These are phyloP conservation scores for Pichia thaimueangensis DNA, from an alignment of 805 yeast genomes.

Conservation along the genomic window DNA sequence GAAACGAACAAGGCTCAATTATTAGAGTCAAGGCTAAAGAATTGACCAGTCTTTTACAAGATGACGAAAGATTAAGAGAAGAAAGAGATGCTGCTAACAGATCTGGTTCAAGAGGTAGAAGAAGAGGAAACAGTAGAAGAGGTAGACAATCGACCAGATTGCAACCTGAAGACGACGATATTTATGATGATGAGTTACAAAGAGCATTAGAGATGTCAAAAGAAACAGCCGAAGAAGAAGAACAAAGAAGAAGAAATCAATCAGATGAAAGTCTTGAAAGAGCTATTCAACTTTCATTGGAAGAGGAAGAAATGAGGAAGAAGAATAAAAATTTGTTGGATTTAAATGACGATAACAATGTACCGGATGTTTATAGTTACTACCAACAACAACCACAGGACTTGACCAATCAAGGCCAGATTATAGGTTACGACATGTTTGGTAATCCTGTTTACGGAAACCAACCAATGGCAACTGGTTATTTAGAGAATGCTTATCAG, in stretches of 20 bases:
- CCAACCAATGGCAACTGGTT: constrained; percentile 49
- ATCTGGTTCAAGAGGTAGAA: constrained; percentile 19
- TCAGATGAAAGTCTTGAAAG: constrained; percentile 58
- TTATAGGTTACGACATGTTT: constrained; percentile 48
- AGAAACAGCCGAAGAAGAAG: constrained; percentile 80
- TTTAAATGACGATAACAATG: constrained; percentile 36
- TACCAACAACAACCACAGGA: constrained; percentile 31
- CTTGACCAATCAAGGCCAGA: constrained; percentile 23
- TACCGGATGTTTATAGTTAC: constrained; percentile 25
- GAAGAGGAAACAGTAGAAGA: constrained; percentile 31
- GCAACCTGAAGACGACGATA: constrained; percentile 32
- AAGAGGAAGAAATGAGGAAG: constrained; percentile 65
- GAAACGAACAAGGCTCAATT: constrained; percentile 81
- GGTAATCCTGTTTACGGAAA: constrained; percentile 57
- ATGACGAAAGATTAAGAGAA: constrained; percentile 70
- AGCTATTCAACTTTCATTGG: constrained; percentile 66
- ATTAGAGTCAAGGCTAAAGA: constrained; percentile 88
- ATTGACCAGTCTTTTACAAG: constrained; percentile 68
- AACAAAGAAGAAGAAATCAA: constrained; percentile 45
- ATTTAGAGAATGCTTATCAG: constrained; percentile 40
- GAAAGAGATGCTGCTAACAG: constrained; percentile 48
- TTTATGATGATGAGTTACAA: constrained; percentile 69
- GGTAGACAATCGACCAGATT: background rate
- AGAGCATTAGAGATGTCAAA: constrained; percentile 76
- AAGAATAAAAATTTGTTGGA: constrained; percentile 48